Conservation (phyloP, 306 rosid species). For the Gastrolobium villosum region DNA sequence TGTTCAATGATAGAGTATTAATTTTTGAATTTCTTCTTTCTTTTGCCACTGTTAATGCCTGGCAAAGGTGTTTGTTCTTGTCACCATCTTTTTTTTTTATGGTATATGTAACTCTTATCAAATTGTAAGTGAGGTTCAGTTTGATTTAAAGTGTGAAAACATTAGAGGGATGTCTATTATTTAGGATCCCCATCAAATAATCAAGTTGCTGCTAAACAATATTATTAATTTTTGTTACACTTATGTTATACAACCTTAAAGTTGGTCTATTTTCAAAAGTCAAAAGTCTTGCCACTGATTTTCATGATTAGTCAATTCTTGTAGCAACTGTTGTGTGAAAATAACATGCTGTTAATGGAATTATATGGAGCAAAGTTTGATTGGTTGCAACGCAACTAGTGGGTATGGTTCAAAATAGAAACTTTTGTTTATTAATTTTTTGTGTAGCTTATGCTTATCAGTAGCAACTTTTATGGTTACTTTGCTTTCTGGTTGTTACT, state of each 20-base stretch:
- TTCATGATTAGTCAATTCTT: slow-evolving; percentile 47
- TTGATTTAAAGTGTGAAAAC: slow-evolving; percentile 77
- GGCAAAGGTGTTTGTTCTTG: slow-evolving; percentile 69
- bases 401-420: slow-evolving; percentile 46
- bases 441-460: slow-evolving; percentile 39
- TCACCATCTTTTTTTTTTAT: slow-evolving; percentile 47
- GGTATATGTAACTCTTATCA: slow-evolving; percentile 66
- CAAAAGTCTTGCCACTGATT: slow-evolving; percentile 35
- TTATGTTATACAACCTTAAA: slow-evolving; percentile 50
- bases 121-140: slow-evolving; percentile 72
- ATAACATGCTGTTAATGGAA: slow-evolving; percentile 18
- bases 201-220: slow-evolving; percentile 59
- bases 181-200: slow-evolving; percentile 71
- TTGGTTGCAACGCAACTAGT: slow-evolving; percentile 35
- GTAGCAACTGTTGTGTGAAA: slow-evolving; percentile 38
- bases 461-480: slow-evolving; percentile 42
- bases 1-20: slow-evolving; percentile 62
- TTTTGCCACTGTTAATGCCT: slow-evolving; percentile 65
- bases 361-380: slow-evolving; percentile 12
- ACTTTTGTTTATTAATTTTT: slow-evolving; percentile 3
- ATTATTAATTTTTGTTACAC: slow-evolving; percentile 54
- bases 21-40: slow-evolving; percentile 52
- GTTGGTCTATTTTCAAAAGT: slow-evolving; percentile 36
- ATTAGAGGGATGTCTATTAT: slow-evolving; percentile 63
- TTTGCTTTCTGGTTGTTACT: slow-evolving; percentile 46